A percentile compares a stretch with the other conserved stretches of the same genome.
phyloP scores from a whole-genome alignment of 805 yeast species.

The Zygosaccharomyces kombuchaensis region DNA sequence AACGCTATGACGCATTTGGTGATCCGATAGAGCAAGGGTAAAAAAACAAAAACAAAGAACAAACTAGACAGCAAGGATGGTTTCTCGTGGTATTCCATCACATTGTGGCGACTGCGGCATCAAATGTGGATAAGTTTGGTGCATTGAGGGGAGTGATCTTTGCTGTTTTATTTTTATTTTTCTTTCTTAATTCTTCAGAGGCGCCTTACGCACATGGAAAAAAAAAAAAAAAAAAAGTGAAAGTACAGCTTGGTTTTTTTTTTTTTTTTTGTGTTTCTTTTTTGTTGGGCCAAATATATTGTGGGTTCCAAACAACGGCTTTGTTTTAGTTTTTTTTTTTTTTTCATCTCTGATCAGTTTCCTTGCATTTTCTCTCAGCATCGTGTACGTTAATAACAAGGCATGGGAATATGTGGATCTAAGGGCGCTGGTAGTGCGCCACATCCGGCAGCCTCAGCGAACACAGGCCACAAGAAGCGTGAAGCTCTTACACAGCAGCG shows the following conservation, averaged over 20 bases:
- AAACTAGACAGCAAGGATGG: neutral
- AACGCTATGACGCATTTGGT: neutral
- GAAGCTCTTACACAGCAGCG: neutral
- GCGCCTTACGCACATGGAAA: neutral
- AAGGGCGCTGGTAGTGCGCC: constrained; percentile 1
- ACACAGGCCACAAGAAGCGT: neutral
- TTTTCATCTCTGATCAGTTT: neutral
- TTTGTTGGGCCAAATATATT: no score
- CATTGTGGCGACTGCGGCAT: neutral
- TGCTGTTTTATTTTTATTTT: no score
- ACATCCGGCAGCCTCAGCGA: neutral
- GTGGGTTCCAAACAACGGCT: neutral
- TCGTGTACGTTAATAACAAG: neutral
- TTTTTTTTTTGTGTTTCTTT: no score
- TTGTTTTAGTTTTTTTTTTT: no score
- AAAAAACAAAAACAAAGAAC: neutral
- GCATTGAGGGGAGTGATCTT: neutral
- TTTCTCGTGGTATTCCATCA: neutral
- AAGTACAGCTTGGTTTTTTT: no score
- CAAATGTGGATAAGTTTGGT: neutral
- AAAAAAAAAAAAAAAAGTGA: neutral
- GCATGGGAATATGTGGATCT: constrained; percentile 16
- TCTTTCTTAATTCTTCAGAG: neutral
- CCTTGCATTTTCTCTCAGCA: neutral
- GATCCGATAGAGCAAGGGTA: neutral